These are phyloP conservation scores for Taphrina populina DNA, from an alignment of 1,139 yeast genomes.

Conservation along the genomic window DNA sequence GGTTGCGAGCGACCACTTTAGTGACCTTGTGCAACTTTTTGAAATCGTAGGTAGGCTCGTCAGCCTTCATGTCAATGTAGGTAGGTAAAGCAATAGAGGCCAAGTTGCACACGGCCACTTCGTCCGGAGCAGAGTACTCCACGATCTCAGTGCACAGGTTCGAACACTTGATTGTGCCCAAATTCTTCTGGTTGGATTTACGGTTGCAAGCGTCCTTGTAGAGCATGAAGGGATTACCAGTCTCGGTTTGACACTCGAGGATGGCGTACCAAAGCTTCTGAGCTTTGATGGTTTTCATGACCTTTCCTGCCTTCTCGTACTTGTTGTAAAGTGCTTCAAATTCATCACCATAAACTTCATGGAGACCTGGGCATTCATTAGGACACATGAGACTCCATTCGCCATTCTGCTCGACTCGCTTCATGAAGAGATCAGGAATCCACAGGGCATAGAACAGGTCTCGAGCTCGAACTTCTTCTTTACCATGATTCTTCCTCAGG, in stretches of 20 bases:
- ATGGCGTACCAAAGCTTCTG: conserved; percentile 87
- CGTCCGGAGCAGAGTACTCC: conserved; percentile 82
- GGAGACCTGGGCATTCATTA: conserved; percentile 79
- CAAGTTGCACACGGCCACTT: conserved; percentile 86
- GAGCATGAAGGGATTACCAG: conserved; percentile 89
- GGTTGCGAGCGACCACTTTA: conserved; percentile 70
- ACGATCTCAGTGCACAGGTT: conserved; percentile 89
- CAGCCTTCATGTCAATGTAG: conserved; percentile 50
- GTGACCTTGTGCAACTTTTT: conserved; percentile 67
- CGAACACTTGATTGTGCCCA: conserved; percentile 83
- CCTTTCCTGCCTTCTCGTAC: conserved; percentile 72
- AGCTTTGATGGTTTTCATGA: conserved; percentile 71
- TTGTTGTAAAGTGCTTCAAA: conserved; percentile 66
- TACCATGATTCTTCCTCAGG: conserved; percentile 85
- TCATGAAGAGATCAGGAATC: conserved; percentile 88
- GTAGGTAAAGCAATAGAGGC: conserved; percentile 84
- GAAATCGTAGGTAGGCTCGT: conserved; percentile 62
- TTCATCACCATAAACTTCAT: conserved; percentile 78
- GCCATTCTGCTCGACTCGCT: conserved; percentile 73
- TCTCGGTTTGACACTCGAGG: conserved; percentile 85
- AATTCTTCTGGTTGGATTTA: conserved; percentile 80
- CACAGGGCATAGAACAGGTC: conserved; percentile 88
- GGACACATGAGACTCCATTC: conserved; percentile 89
- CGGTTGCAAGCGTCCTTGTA: conserved; percentile 84
- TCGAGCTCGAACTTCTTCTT: conserved; percentile 85